Percentiles rank a stretch among this genome's conserved stretches.
phyloP scores from a whole-genome alignment of 225 moss, liverwort and hornwort genomes.

The Neckera pumila region DNA sequence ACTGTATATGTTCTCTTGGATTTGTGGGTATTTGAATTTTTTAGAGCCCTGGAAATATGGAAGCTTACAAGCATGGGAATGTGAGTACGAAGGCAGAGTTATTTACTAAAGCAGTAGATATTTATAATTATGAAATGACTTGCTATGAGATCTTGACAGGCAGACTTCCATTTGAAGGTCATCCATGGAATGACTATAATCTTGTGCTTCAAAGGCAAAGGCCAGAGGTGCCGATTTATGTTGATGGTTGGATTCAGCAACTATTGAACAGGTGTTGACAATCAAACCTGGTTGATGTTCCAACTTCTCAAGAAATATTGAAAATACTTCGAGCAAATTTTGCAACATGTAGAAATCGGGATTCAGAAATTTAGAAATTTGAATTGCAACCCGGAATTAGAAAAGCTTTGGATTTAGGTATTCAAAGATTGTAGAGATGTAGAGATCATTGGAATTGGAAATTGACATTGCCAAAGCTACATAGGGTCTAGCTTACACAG shows the following conservation, averaged over 20 bases:
- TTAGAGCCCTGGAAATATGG: not conserved
- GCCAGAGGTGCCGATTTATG: not conserved
- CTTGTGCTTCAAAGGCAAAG: not conserved
- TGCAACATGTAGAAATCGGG: accelerated
- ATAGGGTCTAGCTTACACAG: too few relatives aligned
- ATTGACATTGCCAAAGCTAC: too few relatives aligned
- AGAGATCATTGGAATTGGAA: too few relatives aligned
- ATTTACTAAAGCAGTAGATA: not conserved
- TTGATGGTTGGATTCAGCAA: not conserved
- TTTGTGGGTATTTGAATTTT: not conserved
- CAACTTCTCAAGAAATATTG: too few relatives aligned
- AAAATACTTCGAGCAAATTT: too few relatives aligned
- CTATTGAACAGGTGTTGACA: not conserved
- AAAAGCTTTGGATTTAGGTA: not conserved
- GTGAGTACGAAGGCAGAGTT: not conserved
- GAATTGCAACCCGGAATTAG: accelerated
- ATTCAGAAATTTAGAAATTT: accelerated
- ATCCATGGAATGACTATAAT: accelerated
- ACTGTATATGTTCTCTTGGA: not conserved
- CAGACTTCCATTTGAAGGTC: not conserved
- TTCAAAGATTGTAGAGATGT: not conserved
- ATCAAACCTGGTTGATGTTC: too few relatives aligned
- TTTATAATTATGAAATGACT: not conserved
- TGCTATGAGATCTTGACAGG: not conserved
- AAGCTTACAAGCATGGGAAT: not conserved